A percentile compares a stretch with the other conserved stretches of the same genome.
Conservation (phyloP, 2,329 filamentous ascomycete genomes). For the Pyricularia pennisetigena region DNA sequence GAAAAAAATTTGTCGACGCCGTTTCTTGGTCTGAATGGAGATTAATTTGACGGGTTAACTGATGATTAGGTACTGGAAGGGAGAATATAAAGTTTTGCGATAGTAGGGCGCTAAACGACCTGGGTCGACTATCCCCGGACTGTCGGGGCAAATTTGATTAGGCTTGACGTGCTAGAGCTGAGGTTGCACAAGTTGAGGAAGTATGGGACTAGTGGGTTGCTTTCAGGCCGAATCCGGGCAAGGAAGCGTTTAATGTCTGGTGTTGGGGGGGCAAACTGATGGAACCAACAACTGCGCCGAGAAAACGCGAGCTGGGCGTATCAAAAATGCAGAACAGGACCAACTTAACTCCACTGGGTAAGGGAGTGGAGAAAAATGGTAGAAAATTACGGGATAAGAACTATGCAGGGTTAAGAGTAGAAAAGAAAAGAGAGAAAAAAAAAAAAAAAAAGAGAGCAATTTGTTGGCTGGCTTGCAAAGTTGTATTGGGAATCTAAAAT, state of each 20-base stretch:
- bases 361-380: background rate
- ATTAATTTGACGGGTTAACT: background rate
- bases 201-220: background rate
- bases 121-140: background rate
- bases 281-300: background rate
- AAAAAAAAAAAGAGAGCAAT: background rate
- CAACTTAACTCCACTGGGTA: background rate
- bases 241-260: background rate
- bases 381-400: background rate
- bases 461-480: background rate
- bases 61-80: background rate
- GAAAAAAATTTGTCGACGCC: background rate
- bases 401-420: no score
- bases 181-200: background rate
- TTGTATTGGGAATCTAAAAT: background rate
- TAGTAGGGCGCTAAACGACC: background rate
- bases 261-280: background rate
- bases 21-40: background rate
- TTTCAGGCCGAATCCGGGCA: background rate
- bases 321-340: background rate
- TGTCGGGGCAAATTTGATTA: background rate
- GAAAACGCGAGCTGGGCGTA: background rate
- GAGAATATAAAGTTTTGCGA: background rate
- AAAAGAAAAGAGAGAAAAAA: no score
- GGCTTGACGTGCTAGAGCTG: background rate